These are phyloP conservation scores for Pogostemon cablin DNA, from an alignment of 257 asterid genomes.

Conservation along the genomic window DNA sequence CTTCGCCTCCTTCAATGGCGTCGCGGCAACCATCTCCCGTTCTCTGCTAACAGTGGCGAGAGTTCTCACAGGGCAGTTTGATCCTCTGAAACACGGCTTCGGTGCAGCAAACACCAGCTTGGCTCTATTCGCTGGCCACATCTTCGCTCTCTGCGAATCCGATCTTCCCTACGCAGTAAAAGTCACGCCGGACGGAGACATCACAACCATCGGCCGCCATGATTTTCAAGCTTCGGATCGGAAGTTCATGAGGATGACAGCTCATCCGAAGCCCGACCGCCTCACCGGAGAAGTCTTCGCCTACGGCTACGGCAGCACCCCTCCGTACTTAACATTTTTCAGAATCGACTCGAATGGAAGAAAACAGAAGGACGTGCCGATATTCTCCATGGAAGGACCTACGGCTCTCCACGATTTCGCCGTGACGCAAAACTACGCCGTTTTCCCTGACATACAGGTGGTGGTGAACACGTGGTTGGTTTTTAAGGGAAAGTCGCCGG, in stretches of 20 bases:
- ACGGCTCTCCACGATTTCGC: conserved; percentile 27
- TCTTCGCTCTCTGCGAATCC: conserved; percentile 27
- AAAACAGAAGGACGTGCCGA: conserved; percentile 14
- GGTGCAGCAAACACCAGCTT: conserved; percentile 27
- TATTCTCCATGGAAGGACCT: neutral
- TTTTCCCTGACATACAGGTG: conserved; percentile 22
- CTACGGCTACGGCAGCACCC: neutral
- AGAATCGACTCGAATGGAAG: neutral
- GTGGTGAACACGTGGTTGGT: conserved; percentile 22
- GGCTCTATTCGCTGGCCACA: conserved; percentile 1
- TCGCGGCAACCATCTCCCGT: neutral
- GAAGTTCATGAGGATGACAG: conserved; percentile 20
- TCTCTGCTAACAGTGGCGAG: neutral
- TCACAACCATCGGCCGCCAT: conserved; percentile 14
- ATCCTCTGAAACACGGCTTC: conserved; percentile 2
- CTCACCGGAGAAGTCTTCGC: conserved; percentile 25
- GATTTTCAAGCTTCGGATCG: neutral
- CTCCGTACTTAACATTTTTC: neutral
- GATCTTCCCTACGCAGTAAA: conserved; percentile 27
- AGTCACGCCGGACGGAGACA: conserved; percentile 12
- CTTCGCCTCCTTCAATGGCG: conserved; percentile 29
- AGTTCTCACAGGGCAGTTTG: neutral
- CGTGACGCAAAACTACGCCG: conserved; percentile 15
- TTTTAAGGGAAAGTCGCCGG: conserved; percentile 23
- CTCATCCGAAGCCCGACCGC: conserved; percentile 16